Conservation (phyloP, 2,329 filamentous ascomycete species). For the Xylaria sp. region DNA sequence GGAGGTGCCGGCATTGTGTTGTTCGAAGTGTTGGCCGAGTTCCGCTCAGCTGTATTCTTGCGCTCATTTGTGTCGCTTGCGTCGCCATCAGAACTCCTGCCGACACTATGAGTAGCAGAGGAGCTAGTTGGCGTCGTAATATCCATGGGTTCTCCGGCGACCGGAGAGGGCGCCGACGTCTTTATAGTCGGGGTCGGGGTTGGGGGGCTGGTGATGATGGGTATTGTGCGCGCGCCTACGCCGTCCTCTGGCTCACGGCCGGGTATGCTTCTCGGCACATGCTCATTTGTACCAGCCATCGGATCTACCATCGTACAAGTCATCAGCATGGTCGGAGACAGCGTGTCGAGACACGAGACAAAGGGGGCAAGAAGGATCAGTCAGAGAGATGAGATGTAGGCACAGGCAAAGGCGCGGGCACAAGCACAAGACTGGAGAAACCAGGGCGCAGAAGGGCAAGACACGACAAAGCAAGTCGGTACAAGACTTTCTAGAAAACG, state of each 20-base stretch:
- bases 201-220: slow-evolving; percentile 55
- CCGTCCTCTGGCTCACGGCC: slow-evolving; percentile 56
- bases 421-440: not conserved
- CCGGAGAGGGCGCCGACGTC: slow-evolving; percentile 65
- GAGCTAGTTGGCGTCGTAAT: slow-evolving; percentile 64
- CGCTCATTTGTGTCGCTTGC: slow-evolving; percentile 53
- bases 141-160: slow-evolving; percentile 70
- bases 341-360: slow-evolving; percentile 39
- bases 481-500: slow-evolving; percentile 27
- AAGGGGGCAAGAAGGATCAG: slow-evolving; percentile 36
- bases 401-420: slow-evolving; percentile 10
- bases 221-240: slow-evolving; percentile 65
- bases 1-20: slow-evolving; percentile 57
- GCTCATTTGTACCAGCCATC: slow-evolving; percentile 65
- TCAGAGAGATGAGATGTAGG: slow-evolving; percentile 15
- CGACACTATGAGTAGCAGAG: slow-evolving; percentile 55
- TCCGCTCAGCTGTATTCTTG: slow-evolving; percentile 54
- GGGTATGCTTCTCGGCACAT: slow-evolving; percentile 57
- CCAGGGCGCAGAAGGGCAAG: slow-evolving; percentile 4
- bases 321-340: slow-evolving; percentile 41
- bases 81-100: slow-evolving; percentile 57
- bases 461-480: slow-evolving; percentile 13
- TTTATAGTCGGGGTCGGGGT: slow-evolving; percentile 64
- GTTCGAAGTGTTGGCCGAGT: slow-evolving; percentile 47
- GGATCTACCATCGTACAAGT: slow-evolving; percentile 52